These are phyloP conservation scores for Fragilariopsis cylindrus DNA, from an alignment of 108 stramenopile genomes.

Conservation along the genomic window DNA sequence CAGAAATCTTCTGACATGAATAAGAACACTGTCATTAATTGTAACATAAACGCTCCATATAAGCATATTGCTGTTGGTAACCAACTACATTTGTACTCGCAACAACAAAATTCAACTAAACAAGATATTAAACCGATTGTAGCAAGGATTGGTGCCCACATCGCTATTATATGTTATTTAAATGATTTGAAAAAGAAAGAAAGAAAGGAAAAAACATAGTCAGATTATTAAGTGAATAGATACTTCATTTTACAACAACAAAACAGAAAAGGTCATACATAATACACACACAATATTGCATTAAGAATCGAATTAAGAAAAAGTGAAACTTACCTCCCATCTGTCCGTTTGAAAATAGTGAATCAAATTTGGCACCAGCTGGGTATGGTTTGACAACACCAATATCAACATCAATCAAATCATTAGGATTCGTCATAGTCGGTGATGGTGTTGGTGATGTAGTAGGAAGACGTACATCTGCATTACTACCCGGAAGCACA, in stretches of 20 bases:
- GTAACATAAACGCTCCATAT: constrained; percentile 41
- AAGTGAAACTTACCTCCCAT: not conserved
- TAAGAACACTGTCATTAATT: constrained; percentile 34
- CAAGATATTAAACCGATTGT: constrained; percentile 24
- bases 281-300: too few relatives aligned
- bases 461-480: constrained; percentile 20
- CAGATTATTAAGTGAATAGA: too few relatives aligned
- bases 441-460: constrained; percentile 20
- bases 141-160: constrained; percentile 33
- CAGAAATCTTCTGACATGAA: constrained; percentile 45
- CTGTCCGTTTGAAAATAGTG: constrained; percentile 31
- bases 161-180: not conserved
- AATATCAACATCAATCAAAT: constrained; percentile 17
- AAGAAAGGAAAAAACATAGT: too few relatives aligned
- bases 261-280: too few relatives aligned
- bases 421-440: constrained; percentile 30
- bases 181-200: too few relatives aligned
- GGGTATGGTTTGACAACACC: constrained; percentile 25
- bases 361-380: constrained; percentile 26
- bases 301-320: too few relatives aligned
- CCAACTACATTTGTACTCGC: constrained; percentile 47
- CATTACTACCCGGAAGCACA: constrained; percentile 18
- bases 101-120: constrained; percentile 28
- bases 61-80: constrained; percentile 38
- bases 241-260: too few relatives aligned